phyloP scores from a whole-genome alignment of 768 basidiomycete species.

The Calocybe gangraenosa region DNA sequence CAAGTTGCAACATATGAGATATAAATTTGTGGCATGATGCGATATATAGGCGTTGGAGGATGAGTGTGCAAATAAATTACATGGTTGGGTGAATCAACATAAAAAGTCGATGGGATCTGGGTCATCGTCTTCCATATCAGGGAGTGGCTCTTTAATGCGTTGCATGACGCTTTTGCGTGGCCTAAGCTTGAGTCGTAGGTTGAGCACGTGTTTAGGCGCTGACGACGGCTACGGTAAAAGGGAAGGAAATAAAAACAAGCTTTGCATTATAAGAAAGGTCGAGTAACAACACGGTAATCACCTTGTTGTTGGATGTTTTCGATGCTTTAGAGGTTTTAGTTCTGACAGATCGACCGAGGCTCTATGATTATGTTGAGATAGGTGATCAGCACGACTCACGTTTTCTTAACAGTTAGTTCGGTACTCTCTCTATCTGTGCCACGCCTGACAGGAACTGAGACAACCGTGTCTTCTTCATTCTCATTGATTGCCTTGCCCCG shows the following conservation, averaged over 20 bases:
- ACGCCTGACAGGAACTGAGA: neutral
- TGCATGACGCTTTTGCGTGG: constrained; percentile 19
- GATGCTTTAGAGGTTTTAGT: neutral
- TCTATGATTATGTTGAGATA: neutral
- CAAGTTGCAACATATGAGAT: no score
- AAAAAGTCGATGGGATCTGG: constrained; percentile 25
- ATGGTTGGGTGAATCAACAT: constrained; percentile 2
- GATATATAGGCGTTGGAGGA: no score
- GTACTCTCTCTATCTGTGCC: neutral
- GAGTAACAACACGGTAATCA: neutral
- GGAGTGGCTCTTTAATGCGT: constrained; percentile 18
- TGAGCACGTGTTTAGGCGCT: neutral
- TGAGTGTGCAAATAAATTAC: no score
- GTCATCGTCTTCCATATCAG: constrained; percentile 18
- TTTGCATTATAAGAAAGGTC: neutral
- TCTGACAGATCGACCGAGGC: neutral
- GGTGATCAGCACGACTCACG: neutral
- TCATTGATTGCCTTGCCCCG: neutral
- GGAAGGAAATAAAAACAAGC: neutral
- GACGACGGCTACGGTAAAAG: neutral
- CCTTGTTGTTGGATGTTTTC: neutral
- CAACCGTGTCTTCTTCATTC: neutral
- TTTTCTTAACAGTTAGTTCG: constrained; percentile 3
- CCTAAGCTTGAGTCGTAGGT: neutral
- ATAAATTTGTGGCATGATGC: no score